A percentile compares a stretch with the other conserved stretches of the same genome.
phyloP scores from a whole-genome alignment of 371 early-diverging fungal species.

The Mucor plumbeus region DNA sequence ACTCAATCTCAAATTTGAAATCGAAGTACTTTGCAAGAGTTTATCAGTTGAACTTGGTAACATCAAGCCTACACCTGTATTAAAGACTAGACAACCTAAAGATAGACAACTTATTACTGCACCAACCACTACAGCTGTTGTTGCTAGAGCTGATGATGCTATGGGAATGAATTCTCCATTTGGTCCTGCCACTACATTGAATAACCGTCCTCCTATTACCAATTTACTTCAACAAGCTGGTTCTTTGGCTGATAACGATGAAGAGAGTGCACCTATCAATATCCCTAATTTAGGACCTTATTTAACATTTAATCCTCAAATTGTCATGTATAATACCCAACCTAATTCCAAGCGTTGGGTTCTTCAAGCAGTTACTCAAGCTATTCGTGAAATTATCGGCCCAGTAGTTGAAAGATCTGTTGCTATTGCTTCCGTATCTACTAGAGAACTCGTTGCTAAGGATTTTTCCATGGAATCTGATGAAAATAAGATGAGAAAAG shows the following conservation, averaged over 20 bases:
- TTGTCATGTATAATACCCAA: conserved; percentile 76
- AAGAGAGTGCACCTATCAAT: conserved; percentile 26
- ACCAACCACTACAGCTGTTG: conserved; percentile 15
- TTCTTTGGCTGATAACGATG: conserved; percentile 17
- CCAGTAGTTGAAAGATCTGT: conserved; percentile 93
- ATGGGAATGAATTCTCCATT: conserved; percentile 23
- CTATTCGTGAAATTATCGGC: conserved; percentile 86
- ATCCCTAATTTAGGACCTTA: conserved; percentile 71
- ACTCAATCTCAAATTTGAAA: conserved; percentile 95
- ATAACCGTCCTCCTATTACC: conserved; percentile 16
- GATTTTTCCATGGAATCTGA: conserved; percentile 95
- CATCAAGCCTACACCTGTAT: conserved; percentile 66
- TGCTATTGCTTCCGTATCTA: conserved; percentile 89
- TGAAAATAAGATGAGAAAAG: conserved; percentile 89
- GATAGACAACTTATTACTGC: background rate
- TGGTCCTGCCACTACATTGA: conserved; percentile 6
- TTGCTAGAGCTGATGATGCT: conserved; percentile 35
- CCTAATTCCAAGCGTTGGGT: conserved; percentile 85
- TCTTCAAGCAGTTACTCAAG: conserved; percentile 84
- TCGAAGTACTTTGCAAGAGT: conserved; percentile 96
- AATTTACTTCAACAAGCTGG: conserved; percentile 16
- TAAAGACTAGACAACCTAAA: conserved; percentile 72
- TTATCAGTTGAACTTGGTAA: conserved; percentile 79
- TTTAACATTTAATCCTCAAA: conserved; percentile 73
- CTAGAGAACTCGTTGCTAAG: conserved; percentile 88